Evolutionary conservation across 441 rosid species (phyloP), one percentile per base, ranked within the genome.

Genomic region (Raphanus hybrid): DNA sequence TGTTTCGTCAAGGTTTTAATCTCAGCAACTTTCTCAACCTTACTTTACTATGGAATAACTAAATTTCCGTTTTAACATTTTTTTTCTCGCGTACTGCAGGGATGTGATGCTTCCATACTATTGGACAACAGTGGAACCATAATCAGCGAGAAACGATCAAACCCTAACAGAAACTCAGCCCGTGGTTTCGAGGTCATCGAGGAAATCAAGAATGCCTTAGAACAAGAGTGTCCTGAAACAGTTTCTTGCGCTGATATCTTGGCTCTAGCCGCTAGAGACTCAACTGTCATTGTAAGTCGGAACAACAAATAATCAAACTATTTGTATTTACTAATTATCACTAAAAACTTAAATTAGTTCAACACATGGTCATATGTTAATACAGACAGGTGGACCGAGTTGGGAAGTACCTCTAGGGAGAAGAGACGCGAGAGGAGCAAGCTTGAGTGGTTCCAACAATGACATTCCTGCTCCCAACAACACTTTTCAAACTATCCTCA

Each of bases 391-490:
- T 62, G 97, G 98, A 76, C 97, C 92, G 14, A 78, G 82, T 78
- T 93, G 96, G 96, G 90, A 87, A 45, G 94, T 91, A 26, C 98
- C 96, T 73, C 39, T 93, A 35, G 98, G 98, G 75, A 91, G 98
- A 78, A 88, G 86, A 77, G 98, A 93, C 67, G 83, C 93, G 0
- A 86, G 54, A 75, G 78, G 83, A 16, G 97, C 96, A 69, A 91
- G 97, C 88, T 70, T 93, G 82, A 90, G 97, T 71, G 92, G 96
- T 58, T 89, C 98, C 37, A 93, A 93, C 87, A 88, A 85, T 81
- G 83, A 88, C 81, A 92, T 92, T 78, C 96, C 97, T 58, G 91
- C 96, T 29, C 98, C 96, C 12, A 91, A 86, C 87, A 90, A 87
- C 86, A 92, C 97, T 15, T 89, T 92, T 71, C 94, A 87, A 70